Evolutionary conservation across 2,329 filamentous ascomycete genomes (phyloP).

Genomic region (Gaeumannomyces tritici): DNA sequence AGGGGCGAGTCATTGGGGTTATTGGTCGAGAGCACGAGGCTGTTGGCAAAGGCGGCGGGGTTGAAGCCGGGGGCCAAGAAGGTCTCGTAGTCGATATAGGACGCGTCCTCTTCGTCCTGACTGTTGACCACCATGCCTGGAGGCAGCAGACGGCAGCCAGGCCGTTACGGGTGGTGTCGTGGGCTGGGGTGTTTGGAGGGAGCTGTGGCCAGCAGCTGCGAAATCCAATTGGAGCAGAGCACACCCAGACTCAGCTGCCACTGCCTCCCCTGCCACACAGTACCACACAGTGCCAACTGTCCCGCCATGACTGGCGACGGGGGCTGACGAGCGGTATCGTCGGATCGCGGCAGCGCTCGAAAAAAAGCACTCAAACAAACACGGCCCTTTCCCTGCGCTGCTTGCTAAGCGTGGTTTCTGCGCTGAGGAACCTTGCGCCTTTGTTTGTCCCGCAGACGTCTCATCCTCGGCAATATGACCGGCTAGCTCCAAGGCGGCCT

Average conservation of each 20-base stretch:
- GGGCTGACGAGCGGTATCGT: too few relatives aligned
- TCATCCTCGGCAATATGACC: background rate
- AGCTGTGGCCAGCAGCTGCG: background rate
- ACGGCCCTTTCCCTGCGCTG: too few relatives aligned
- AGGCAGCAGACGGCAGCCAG: too few relatives aligned
- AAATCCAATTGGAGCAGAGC: background rate
- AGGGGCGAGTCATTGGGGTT: slow-evolving; percentile 82
- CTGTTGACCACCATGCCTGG: slow-evolving; percentile 20
- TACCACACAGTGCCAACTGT: background rate
- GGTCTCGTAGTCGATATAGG: slow-evolving; percentile 92
- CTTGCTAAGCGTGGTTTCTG: background rate
- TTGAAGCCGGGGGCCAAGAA: slow-evolving; percentile 81
- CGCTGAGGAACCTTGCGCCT: too few relatives aligned
- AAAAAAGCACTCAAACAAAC: too few relatives aligned
- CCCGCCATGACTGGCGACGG: too few relatives aligned
- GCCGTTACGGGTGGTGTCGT: background rate
- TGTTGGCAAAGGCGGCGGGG: slow-evolving; percentile 75
- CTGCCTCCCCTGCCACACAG: background rate
- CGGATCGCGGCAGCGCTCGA: too few relatives aligned
- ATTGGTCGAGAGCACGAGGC: slow-evolving; percentile 81
- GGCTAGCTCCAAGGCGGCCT: background rate
- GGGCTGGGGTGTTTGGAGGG: background rate
- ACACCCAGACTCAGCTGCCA: background rate
- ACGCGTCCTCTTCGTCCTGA: slow-evolving; percentile 47
- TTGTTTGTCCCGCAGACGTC: background rate